A percentile compares a stretch with the other conserved stretches of the same genome.
These are phyloP conservation scores for Podochytrium sp. DNA, from an alignment of 192 early-diverging fungal species.

Conservation along the genomic window DNA sequence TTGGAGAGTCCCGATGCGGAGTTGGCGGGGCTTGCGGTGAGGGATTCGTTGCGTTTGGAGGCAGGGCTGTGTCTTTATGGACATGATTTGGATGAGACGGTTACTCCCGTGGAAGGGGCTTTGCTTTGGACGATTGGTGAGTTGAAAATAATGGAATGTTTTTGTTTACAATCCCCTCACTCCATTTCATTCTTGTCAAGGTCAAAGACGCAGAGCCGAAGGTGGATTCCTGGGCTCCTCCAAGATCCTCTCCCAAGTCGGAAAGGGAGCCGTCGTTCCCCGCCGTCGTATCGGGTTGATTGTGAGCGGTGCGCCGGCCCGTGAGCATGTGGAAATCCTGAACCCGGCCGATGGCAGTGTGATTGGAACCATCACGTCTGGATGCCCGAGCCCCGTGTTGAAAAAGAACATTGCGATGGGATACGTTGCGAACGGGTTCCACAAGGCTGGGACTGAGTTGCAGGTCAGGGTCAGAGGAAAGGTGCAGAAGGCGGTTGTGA, in stretches of 20 bases:
- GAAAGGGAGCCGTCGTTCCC: slow-evolving; percentile 60
- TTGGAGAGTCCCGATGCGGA: slow-evolving; percentile 76
- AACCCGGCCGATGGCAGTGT: slow-evolving; percentile 57
- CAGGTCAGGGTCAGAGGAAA: slow-evolving; percentile 88
- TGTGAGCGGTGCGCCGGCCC: slow-evolving; percentile 92
- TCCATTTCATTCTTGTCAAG: slow-evolving; percentile 22
- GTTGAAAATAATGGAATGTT: slow-evolving; percentile 13
- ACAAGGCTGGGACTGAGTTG: slow-evolving; percentile 91
- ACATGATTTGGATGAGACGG: slow-evolving; percentile 90
- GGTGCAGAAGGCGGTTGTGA: slow-evolving; percentile 79
- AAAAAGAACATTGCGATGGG: slow-evolving; percentile 99
- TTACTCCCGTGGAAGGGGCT: slow-evolving; percentile 90
- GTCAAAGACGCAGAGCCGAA: slow-evolving; percentile 83
- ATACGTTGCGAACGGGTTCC: slow-evolving; percentile 85
- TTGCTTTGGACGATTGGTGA: slow-evolving; percentile 93
- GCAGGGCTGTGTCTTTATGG: slow-evolving; percentile 98
- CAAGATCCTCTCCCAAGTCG: slow-evolving; percentile 84
- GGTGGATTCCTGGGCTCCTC: slow-evolving; percentile 92
- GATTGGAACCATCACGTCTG: slow-evolving; percentile 89
- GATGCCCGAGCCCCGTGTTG: slow-evolving; percentile 86
- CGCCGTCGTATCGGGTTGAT: slow-evolving; percentile 88
- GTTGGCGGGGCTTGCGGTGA: slow-evolving; percentile 92
- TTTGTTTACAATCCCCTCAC: neutral
- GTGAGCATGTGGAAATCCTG: slow-evolving; percentile 72
- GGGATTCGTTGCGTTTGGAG: slow-evolving; percentile 94